Evolutionary conservation across 1,284 basidiomycete species (phyloP), one percentile per base, ranked within the genome.

Genomic region (Malassezia sp.): DNA sequence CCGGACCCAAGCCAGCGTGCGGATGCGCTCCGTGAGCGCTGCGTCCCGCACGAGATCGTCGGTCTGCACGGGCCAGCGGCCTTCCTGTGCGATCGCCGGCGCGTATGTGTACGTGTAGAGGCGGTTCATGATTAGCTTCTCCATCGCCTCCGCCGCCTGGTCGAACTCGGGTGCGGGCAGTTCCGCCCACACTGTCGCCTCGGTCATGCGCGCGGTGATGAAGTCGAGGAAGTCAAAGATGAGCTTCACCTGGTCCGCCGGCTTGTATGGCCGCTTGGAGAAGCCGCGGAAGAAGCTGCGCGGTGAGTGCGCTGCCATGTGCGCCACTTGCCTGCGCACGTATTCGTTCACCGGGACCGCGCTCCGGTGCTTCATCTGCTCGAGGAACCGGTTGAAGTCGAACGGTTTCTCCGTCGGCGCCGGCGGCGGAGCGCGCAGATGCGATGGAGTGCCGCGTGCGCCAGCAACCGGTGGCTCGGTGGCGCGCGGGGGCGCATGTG

Each of bases 81-180:
- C 67, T 32, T 68, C 67, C 26, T 56, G 55, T 21, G 58, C 56
- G 2, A 70, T 59, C 10, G 67, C 65, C 10, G 66, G 67, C 8
- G 61, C 56, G 39, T 67, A 68, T 0, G 67, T 68, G 44, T 58
- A 62, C 1, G 56, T 54, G 71, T 93, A 96, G 44, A 96, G 74
- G 38, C 90, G 77, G 63, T 97, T 99, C 93, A 97, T 97, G 60
- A 97, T 88, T 9, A 97, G 79, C 73, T 97, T 97, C 76, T 97
- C 91, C 87, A 97, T 96, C 41, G 89, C 90, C 73, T 97, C 91
- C 74, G 88, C 80, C 0, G 90, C 88, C 60, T 95, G 90, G 51
- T 96, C 93, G 60, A 97, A 95, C 69, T 97, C 90, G 4, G 74
- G 74, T 20, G 85, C 81, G 4, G 79, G 76, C 4, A 63, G 47